phyloP scores from a whole-genome alignment of 2,329 filamentous ascomycete genomes.

The Torrubiella hemipterigena region DNA sequence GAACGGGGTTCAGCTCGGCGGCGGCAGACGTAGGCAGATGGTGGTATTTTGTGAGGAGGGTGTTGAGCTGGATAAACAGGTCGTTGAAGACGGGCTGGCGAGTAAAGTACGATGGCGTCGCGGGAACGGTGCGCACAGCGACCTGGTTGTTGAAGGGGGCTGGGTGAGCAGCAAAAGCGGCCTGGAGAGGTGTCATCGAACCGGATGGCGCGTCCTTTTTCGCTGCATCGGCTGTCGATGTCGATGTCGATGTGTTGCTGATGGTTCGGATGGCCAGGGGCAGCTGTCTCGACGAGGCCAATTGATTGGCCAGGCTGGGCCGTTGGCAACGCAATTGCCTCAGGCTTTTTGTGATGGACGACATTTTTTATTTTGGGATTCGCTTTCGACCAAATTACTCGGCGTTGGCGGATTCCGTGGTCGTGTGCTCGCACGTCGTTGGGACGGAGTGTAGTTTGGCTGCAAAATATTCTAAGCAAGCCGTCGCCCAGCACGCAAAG shows the following conservation, averaged over 20 bases:
- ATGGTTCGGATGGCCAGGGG: slow-evolving; percentile 7
- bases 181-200: too few relatives aligned
- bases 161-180: slow-evolving; percentile 12
- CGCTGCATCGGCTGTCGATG: not conserved
- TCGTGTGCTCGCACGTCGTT: slow-evolving; percentile 6
- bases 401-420: too few relatives aligned
- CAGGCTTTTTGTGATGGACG: slow-evolving; percentile 19
- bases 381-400: too few relatives aligned
- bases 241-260: not conserved
- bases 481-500: not conserved
- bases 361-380: slow-evolving; percentile 21
- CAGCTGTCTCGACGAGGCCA: slow-evolving; percentile 8
- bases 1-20: slow-evolving; percentile 56
- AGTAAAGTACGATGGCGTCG: slow-evolving; percentile 91
- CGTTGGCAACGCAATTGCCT: slow-evolving; percentile 23
- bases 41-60: slow-evolving; percentile 59
- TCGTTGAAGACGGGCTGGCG: slow-evolving; percentile 79
- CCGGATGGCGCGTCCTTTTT: slow-evolving; percentile 6
- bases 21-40: slow-evolving; percentile 57
- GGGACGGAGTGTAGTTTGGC: too few relatives aligned
- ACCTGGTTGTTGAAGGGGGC: slow-evolving; percentile 19
- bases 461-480: too few relatives aligned
- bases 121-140: slow-evolving; percentile 65
- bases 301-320: slow-evolving; percentile 17
- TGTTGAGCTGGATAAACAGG: slow-evolving; percentile 59